Base-by-base conservation (phyloP, 805 yeast species). In the Yamadazyma paraphyllophila region DNA sequence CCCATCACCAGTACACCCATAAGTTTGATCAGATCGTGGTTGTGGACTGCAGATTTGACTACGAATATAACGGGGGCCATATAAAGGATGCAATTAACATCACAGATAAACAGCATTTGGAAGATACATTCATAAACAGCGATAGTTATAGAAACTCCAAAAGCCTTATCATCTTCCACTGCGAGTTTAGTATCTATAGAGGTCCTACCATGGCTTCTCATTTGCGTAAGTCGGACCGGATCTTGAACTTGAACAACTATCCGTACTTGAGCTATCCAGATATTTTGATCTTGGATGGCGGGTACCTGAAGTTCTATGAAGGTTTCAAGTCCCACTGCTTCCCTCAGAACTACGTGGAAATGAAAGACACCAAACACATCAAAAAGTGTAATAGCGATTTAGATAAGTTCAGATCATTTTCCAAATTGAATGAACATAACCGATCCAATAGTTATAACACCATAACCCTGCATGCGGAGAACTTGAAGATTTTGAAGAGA, bases 191-290 rank as follows among this genome's bases (percentile, higher is more conserved):
- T 32, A 81, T 95, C 5, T 88, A 85, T 60, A 75, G 99, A 48
- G 96, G 98, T n/a, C 99, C 99, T 4, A 70, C 85, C 39, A 81
- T 94, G 85, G 98, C 98, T 1, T 73, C 82, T 44, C 90, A 89
- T 61, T 74, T 94, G 46, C 73, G 99, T 50, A 83, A 83, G 48
- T 78, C 86, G 55, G 99, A 94, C 67, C 78, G 99, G 51, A 76
- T 77, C 33, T 55, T 81, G 43, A 90, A 91, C 62, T 73, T 80
- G 50, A 81, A 83, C 46, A 73, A 77, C 49, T 94, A 94, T 65
- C 99, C 99, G 0, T 70, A 77, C 49, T 71, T 94, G 46, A 80
- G 78, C 52, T 94, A 85, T 60, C 99, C 99, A 2, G 96, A 94
- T 66, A 81, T 94, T 36, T 82, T 88, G 31, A 81, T 94, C 29